phyloP scores from a whole-genome alignment of 2,329 filamentous ascomycete genomes.

The Aureobasidium sp. region DNA sequence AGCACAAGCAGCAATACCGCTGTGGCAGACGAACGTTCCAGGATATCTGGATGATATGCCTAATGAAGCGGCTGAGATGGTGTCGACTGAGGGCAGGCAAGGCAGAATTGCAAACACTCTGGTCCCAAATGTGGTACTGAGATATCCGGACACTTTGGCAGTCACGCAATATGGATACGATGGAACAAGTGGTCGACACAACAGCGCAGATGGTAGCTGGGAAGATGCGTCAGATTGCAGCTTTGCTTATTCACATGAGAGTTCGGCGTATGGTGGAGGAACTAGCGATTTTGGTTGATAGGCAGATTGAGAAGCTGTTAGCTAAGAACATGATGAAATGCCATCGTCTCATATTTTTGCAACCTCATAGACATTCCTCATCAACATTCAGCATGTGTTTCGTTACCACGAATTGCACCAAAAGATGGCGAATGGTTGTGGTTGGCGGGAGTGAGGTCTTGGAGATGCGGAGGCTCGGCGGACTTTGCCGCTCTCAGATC shows the following conservation, averaged over 20 bases:
- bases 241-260: conserved; percentile 7
- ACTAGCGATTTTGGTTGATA: conserved; percentile 13
- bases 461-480: background rate
- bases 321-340: background rate
- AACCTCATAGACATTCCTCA: too few relatives aligned
- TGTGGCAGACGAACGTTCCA: conserved; percentile 2
- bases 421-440: background rate
- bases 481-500: background rate
- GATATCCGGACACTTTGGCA: background rate
- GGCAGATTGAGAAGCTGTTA: background rate
- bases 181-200: background rate
- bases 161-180: background rate
- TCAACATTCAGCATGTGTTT: background rate
- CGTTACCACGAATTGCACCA: background rate
- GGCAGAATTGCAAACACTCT: background rate
- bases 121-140: background rate
- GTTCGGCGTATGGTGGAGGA: conserved; percentile 4
- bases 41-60: conserved; percentile 1
- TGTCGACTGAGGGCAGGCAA: background rate
- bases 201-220: background rate
- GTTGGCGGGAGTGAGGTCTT: background rate
- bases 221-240: conserved; percentile 3
- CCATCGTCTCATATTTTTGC: background rate
- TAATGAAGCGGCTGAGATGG: conserved; percentile 3
- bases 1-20: background rate